Conservation (phyloP, 768 basidiomycete genomes). For the Tulasnella sp. region DNA sequence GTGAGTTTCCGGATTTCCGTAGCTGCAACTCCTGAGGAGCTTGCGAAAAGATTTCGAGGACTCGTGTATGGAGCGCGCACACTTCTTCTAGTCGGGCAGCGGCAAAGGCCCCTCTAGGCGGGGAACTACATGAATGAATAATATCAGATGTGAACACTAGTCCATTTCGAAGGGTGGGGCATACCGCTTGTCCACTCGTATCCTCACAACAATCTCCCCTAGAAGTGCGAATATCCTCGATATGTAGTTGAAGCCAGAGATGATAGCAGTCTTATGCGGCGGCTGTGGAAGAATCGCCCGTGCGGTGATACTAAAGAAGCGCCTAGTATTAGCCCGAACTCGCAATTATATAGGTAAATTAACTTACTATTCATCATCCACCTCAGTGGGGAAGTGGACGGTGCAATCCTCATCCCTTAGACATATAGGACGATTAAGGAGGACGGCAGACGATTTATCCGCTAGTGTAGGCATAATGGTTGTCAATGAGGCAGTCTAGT, state of each 20-base stretch:
- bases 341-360: not conserved
- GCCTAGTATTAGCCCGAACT: not conserved
- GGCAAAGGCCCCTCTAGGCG: slow-evolving; percentile 74
- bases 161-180: no score
- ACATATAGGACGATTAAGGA: slow-evolving; percentile 77
- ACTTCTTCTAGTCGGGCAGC: slow-evolving; percentile 79
- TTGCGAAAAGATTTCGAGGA: slow-evolving; percentile 61
- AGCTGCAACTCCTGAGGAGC: slow-evolving; percentile 65
- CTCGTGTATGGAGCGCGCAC: slow-evolving; percentile 63
- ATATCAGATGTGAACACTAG: no score
- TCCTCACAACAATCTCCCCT: slow-evolving; percentile 77
- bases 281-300: slow-evolving; percentile 77
- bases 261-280: slow-evolving; percentile 70
- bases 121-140: slow-evolving; percentile 22
- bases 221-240: slow-evolving; percentile 79
- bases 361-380: slow-evolving; percentile 82
- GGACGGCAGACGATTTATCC: slow-evolving; percentile 81
- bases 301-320: slow-evolving; percentile 53
- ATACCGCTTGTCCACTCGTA: slow-evolving; percentile 75
- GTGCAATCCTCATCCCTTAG: slow-evolving; percentile 86
- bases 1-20: not conserved
- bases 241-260: slow-evolving; percentile 79
- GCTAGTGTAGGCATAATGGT: slow-evolving; percentile 35
- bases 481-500: no score
- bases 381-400: slow-evolving; percentile 74